phyloP scores from a whole-genome alignment of 164 flowering plant genomes.

The Houttuynia cordata region DNA sequence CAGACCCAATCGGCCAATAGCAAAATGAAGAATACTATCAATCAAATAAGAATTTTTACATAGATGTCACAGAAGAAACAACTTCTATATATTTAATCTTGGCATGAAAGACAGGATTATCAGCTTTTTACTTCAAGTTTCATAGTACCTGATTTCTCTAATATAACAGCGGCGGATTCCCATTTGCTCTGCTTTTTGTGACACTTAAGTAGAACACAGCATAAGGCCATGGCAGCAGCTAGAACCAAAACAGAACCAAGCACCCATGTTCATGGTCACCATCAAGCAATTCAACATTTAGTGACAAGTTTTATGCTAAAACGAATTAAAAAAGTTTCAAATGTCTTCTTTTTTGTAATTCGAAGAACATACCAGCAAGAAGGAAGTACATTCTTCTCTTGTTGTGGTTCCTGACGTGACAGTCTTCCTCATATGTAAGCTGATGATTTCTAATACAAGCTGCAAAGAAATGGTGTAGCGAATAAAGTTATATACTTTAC shows the following conservation, averaged over 20 bases:
- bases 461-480: constrained; percentile 21
- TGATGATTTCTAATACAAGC: constrained; percentile 49
- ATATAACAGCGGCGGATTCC: constrained; percentile 18
- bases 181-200: constrained; percentile 17
- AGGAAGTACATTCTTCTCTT: constrained; percentile 20
- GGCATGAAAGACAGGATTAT: too few species aligned
- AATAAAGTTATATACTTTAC: too few species aligned
- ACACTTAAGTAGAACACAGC: constrained; percentile 26
- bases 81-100: too few species aligned
- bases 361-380: constrained; percentile 34
- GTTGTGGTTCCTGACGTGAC: constrained; percentile 18
- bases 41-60: too few species aligned
- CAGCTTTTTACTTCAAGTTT: too few species aligned
- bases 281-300: not conserved
- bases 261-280: constrained; percentile 32
- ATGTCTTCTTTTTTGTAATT: too few species aligned
- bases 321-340: too few species aligned
- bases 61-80: too few species aligned
- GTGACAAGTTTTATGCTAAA: not conserved
- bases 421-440: constrained; percentile 38
- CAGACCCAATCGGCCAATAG: too few species aligned
- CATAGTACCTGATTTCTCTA: too few species aligned
- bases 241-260: constrained; percentile 29
- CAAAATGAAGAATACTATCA: too few species aligned
- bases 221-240: constrained; percentile 22